A percentile compares a stretch with the other conserved stretches of the same genome.
phyloP scores from a whole-genome alignment of 352 stramenopile species.

The Achlya hypogyna region DNA sequence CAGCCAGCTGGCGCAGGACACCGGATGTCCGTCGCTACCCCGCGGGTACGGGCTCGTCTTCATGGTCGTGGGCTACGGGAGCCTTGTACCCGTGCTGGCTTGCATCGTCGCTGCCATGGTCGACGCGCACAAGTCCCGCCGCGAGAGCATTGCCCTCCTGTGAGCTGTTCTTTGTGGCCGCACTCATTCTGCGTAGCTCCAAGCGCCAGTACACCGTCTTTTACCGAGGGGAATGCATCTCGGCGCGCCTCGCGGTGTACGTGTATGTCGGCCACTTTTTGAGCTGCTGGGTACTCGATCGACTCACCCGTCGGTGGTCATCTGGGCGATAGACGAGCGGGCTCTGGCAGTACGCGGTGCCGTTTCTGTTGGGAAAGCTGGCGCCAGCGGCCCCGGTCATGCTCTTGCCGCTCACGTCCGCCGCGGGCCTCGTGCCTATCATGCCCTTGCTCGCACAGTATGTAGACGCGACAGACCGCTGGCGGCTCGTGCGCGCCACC shows the following conservation, averaged over 20 bases:
- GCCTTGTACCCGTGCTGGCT: conserved; percentile 32
- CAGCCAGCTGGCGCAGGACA: background rate
- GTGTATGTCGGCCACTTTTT: conserved; percentile 65
- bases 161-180: conserved; percentile 18
- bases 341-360: conserved; percentile 74
- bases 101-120: conserved; percentile 33
- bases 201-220: background rate
- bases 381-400: conserved; percentile 62
- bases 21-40: background rate
- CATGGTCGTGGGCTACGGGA: conserved; percentile 42
- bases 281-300: conserved; percentile 46
- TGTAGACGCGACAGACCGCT: conserved; percentile 56
- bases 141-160: conserved; percentile 33
- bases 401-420: conserved; percentile 58
- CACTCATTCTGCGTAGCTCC: background rate
- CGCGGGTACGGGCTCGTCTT: conserved; percentile 19
- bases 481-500: conserved; percentile 52
- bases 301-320: background rate
- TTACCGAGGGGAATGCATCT: background rate
- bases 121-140: conserved; percentile 23
- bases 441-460: conserved; percentile 58
- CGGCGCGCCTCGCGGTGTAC: conserved; percentile 43
- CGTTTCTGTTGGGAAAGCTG: conserved; percentile 72
- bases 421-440: conserved; percentile 52
- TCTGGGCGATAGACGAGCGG: conserved; percentile 35